A percentile compares a stretch with the other conserved stretches of the same genome.
Evolutionary conservation across 441 rosid genomes (phyloP).

Genomic region (Adansonia rubrostipa): DNA sequence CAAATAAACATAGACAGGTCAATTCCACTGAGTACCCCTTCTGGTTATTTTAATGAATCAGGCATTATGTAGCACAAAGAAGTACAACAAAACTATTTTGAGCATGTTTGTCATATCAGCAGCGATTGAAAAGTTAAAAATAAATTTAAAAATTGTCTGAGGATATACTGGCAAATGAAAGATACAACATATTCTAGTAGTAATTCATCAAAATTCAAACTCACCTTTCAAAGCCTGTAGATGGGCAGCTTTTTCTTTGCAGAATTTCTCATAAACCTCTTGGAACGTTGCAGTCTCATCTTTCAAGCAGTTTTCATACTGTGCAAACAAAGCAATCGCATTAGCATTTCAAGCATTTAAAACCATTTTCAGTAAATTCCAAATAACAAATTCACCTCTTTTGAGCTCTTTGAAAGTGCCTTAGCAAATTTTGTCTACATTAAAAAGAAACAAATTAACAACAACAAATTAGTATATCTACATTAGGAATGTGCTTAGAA

Average conservation of each 20-base stretch:
- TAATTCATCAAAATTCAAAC: not conserved
- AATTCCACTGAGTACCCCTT: not conserved
- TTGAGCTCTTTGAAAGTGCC: slow-evolving; percentile 78
- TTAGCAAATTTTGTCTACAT: slow-evolving; percentile 66
- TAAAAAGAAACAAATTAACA: slow-evolving; percentile 14
- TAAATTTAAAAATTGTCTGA: not conserved
- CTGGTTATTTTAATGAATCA: too few relatives aligned
- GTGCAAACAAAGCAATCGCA: slow-evolving; percentile 33
- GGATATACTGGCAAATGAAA: not conserved
- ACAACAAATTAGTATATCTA: slow-evolving; percentile 15
- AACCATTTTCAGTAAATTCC: not conserved
- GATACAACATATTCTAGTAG: not conserved
- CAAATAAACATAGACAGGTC: not conserved
- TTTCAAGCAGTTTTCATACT: slow-evolving; percentile 75
- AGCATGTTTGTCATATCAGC: slow-evolving; percentile 4
- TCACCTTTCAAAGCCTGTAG: slow-evolving; percentile 67
- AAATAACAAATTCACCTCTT: slow-evolving; percentile 57
- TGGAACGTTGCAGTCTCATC: slow-evolving; percentile 70
- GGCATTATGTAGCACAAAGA: not conserved
- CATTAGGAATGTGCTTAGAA: slow-evolving; percentile 18
- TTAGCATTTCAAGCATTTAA: slow-evolving; percentile 24
- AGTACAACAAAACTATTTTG: not conserved
- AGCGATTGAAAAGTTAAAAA: not conserved
- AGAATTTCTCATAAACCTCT: slow-evolving; percentile 62
- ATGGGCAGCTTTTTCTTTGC: slow-evolving; percentile 66